These are phyloP conservation scores for Astrothelium macrocarpum DNA, from an alignment of 495 filamentous ascomycete species.

Conservation along the genomic window DNA sequence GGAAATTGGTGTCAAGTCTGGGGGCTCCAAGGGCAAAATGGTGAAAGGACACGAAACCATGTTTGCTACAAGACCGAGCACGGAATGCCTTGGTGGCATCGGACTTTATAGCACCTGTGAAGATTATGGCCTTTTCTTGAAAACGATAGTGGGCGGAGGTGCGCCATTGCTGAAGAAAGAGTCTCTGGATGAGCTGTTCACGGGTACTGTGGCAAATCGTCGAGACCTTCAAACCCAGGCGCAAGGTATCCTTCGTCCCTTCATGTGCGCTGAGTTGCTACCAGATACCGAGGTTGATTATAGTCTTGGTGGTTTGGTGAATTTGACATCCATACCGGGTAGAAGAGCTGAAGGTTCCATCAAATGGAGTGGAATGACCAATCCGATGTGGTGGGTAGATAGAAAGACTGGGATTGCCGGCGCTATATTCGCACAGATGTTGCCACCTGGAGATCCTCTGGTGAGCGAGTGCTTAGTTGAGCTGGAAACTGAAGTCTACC, in stretches of 20 bases:
- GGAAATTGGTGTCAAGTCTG: constrained; percentile 14
- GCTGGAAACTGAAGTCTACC: constrained; percentile 15
- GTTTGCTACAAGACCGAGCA: constrained; percentile 20
- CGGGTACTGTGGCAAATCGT: constrained; percentile 15
- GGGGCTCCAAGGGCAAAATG: constrained; percentile 15
- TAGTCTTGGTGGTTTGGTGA: constrained; percentile 30
- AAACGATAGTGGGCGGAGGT: constrained; percentile 39
- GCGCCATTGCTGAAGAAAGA: constrained; percentile 35
- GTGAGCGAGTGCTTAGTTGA: constrained; percentile 12
- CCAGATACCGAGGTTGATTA: constrained; percentile 19
- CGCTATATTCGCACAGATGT: constrained; percentile 18
- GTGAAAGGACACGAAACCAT: constrained; percentile 20
- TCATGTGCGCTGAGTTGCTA: constrained; percentile 13
- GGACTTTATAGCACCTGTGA: constrained; percentile 40
- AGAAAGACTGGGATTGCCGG: constrained; percentile 13
- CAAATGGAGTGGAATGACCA: constrained; percentile 29
- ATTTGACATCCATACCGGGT: constrained; percentile 21
- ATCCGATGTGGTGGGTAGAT: constrained; percentile 28
- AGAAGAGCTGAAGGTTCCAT: constrained; percentile 27
- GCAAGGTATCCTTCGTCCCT: neutral
- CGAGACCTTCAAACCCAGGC: constrained; percentile 6
- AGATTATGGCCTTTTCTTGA: constrained; percentile 44
- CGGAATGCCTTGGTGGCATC: constrained; percentile 42
- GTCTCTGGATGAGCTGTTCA: constrained; percentile 44
- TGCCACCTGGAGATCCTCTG: constrained; percentile 17